Base-by-base conservation (phyloP, 495 filamentous ascomycete genomes). In the Penicillium antarcticum region DNA sequence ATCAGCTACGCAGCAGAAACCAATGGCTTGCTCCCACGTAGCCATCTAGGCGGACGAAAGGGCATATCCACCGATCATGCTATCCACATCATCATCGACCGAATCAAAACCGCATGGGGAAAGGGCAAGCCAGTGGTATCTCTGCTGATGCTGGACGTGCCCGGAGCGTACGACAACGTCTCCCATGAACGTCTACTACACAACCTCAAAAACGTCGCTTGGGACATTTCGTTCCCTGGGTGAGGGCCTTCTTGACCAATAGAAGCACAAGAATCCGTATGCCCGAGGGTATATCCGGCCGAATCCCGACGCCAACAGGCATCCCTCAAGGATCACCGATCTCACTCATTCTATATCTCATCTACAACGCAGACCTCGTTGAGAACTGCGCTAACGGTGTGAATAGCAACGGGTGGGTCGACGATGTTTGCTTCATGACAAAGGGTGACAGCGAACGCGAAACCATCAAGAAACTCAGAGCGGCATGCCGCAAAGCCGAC, bases 241-340 rank as follows among this genome's bases (percentile, higher is more conserved):
- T 23, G 21, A 29, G 24, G 7, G 3, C 24, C 24, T 29, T 29
- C 24, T 8, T 29, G 24, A 29, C 4, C 24, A 9, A 29, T 29
- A 2, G 24, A 29, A 29, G 24, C 24, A 29, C 24, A 29, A 5
- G 24, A 5, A 29, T 29, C 7, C 24, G 24, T 5, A 29, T 29
- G 24, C 24, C 24, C 24, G 24, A 29, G 7, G 24, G 24, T 5
- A 29, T 29, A 9, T 29, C 24, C 7, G 24, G 7, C 7, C 24
- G 24, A 29, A 29, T 29, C 13, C 46, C 31, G 10, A 39, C 19
- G 9, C 21, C 24, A 4, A 60, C 37, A 0, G 57, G 58, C 2
- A 62, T 65, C 24, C 57, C 55, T 0, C 55, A 67, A 37, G 57
- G 57, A 0, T 65, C 55, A 1, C 56, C 55, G 1, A 14, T 67